A percentile compares a stretch with the other conserved stretches of the same genome.
Evolutionary conservation across 805 yeast species (phyloP).

Genomic region (Hanseniaspora valbyensis): DNA sequence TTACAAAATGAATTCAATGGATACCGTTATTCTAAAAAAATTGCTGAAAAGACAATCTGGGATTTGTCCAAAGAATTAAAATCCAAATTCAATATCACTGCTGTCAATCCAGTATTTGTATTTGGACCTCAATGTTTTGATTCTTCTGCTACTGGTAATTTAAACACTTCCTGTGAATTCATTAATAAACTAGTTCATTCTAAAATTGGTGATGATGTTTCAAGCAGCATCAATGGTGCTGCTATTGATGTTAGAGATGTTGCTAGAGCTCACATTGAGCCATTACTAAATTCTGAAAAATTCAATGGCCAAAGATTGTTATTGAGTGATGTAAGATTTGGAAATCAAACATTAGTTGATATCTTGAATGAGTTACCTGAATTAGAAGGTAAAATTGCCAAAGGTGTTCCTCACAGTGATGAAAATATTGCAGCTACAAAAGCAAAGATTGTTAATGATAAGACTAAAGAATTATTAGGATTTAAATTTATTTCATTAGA

Average conservation of each 20-base stretch:
- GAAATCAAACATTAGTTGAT: conserved; percentile 25
- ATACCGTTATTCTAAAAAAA: conserved; percentile 38
- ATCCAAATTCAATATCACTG: conserved; percentile 32
- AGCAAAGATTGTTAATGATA: conserved; percentile 7
- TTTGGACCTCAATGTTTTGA: conserved; percentile 45
- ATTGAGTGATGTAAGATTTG: conserved; percentile 22
- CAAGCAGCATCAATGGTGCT: conserved; percentile 23
- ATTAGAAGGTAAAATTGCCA: conserved; percentile 36
- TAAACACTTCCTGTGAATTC: conserved; percentile 32
- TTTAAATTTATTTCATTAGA: conserved; percentile 6
- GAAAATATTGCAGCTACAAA: neutral
- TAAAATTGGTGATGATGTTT: conserved; percentile 23
- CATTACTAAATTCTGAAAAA: conserved; percentile 33
- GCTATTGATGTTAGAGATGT: conserved; percentile 51
- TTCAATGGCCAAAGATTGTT: conserved; percentile 28
- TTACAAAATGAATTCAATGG: conserved; percentile 24
- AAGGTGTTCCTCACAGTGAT: conserved; percentile 9
- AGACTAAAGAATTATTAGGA: conserved; percentile 11
- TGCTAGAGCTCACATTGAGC: conserved; percentile 46
- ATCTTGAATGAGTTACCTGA: conserved; percentile 33
- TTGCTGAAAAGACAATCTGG: conserved; percentile 52
- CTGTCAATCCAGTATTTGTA: conserved; percentile 37
- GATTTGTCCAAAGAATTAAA: conserved; percentile 35
- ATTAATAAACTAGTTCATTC: conserved; percentile 28
- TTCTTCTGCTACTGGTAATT: conserved; percentile 25